Conservation (phyloP, 1,139 yeast genomes). For the Debaryomycetaceae sp. region DNA sequence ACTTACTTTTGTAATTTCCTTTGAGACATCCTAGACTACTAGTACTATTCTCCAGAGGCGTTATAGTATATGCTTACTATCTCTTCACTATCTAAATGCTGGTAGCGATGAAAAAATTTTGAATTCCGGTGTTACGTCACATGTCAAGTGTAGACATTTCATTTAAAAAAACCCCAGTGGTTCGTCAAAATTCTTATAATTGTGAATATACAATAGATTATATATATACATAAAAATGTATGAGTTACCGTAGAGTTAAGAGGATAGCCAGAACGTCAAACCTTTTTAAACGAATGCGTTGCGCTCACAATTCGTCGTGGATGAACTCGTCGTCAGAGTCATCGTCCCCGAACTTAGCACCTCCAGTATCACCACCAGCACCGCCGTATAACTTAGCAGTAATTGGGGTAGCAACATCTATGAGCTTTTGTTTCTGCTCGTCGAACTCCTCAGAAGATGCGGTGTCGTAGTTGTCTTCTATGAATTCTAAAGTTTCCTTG, state of each 20-base stretch:
- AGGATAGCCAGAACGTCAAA: neutral
- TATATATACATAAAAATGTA: neutral
- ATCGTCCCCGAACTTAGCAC: conserved; percentile 48
- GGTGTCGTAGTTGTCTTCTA: conserved; percentile 81
- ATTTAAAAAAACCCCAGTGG: too few relatives aligned
- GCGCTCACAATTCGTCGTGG: conserved; percentile 44
- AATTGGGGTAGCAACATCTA: conserved; percentile 85
- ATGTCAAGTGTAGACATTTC: neutral
- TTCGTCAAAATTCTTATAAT: neutral
- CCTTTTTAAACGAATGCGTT: neutral
- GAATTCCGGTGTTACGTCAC: conserved; percentile 9
- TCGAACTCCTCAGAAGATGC: conserved; percentile 93
- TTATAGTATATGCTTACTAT: neutral
- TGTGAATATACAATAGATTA: neutral
- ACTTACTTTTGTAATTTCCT: conserved; percentile 49
- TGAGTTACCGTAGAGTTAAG: neutral
- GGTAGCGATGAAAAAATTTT: conserved; percentile 11
- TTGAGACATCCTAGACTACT: conserved; percentile 28
- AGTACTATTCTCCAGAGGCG: neutral
- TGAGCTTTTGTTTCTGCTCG: conserved; percentile 86
- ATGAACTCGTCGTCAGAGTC: conserved; percentile 67
- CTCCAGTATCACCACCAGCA: conserved; percentile 49
- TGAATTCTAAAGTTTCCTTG: conserved; percentile 83
- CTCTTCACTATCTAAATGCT: neutral
- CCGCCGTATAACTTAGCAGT: conserved; percentile 84